A percentile compares a stretch with the other conserved stretches of the same genome.
Evolutionary conservation across 2,329 filamentous ascomycete genomes (phyloP).

Genomic region (Aspergillus unguis): DNA sequence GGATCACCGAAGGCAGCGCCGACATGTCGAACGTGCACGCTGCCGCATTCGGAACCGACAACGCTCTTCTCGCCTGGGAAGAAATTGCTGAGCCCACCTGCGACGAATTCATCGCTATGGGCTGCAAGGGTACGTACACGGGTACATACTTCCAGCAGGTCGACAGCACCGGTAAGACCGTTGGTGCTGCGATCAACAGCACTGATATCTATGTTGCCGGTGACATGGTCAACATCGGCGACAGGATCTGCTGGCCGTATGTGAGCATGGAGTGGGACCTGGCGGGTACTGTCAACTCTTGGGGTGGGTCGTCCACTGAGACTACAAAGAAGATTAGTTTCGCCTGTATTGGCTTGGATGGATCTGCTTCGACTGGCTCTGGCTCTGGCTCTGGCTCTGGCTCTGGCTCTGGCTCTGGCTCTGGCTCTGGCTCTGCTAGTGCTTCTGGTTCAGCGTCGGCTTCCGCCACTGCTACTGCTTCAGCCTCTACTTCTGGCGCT

Average conservation of each 20-base stretch:
- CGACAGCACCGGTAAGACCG: slow-evolving; percentile 48
- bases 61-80: slow-evolving; percentile 60
- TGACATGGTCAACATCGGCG: slow-evolving; percentile 59
- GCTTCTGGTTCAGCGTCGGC: background rate
- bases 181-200: slow-evolving; percentile 51
- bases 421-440: background rate
- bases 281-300: slow-evolving; percentile 28
- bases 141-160: slow-evolving; percentile 61
- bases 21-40: slow-evolving; percentile 60
- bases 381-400: background rate
- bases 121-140: slow-evolving; percentile 57
- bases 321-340: slow-evolving; percentile 26
- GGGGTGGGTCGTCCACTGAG: slow-evolving; percentile 8
- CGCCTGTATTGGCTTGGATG: slow-evolving; percentile 14
- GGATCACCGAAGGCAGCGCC: slow-evolving; percentile 52
- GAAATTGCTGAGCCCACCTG: slow-evolving; percentile 57
- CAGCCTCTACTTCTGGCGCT: background rate
- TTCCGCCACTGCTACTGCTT: background rate
- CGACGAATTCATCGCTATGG: slow-evolving; percentile 54
- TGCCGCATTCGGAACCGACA: slow-evolving; percentile 52
- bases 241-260: slow-evolving; percentile 54
- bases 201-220: slow-evolving; percentile 58
- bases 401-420: background rate
- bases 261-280: slow-evolving; percentile 42
- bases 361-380: background rate